Base-by-base conservation (phyloP, 129 eudicot species). In the Flaveria trinervia region DNA sequence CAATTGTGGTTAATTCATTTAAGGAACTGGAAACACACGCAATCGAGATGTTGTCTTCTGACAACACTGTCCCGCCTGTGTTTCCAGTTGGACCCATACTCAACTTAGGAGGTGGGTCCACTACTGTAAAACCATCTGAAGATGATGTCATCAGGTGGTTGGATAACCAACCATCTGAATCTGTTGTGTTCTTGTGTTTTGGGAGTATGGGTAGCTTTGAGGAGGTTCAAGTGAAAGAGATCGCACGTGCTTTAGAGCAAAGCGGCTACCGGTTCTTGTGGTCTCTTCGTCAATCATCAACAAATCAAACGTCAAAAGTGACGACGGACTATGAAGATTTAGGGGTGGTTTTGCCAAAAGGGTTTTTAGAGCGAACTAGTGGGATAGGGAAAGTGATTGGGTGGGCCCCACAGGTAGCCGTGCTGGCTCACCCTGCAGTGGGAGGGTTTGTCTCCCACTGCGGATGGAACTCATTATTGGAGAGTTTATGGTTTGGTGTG, bases 401-500 rank as follows among this genome's bases (percentile, higher is more conserved):
- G 57, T 90, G 96, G 92, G 92, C 92, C 12, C 90, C 88, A 3
- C 92, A 87, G 41, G 85, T 80, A n/a, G 82, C 70, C 1, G 73
- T 89, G 59, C 49, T 87, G 66, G 79, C 84, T 18, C 92, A 89
- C 51, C 10, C 23, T 10, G 82, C 90, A 7, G 65, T 89, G 0
- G 88, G 88, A 5, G 96, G 86, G 11, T 89, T 86, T 1, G 86
- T 85, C 22, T 83, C 88, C 14, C 96, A 85, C 57, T 83, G 92
- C 2, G 92, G 96, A 15, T 87, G 92, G 92, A 89, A 87, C 69
- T 89, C 92, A 7, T 83, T 81, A 15, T 59, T 87, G 80, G 90
- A 86, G 82, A 89, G 90, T 73, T 46, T 86, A 23, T 84, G 85
- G 84, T 85, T 59, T 16, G 94, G 90, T 16, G 89, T 85, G 52